A percentile compares a stretch with the other conserved stretches of the same genome.
phyloP scores from a whole-genome alignment of 257 asterid genomes.

The Handroanthus guayacan region DNA sequence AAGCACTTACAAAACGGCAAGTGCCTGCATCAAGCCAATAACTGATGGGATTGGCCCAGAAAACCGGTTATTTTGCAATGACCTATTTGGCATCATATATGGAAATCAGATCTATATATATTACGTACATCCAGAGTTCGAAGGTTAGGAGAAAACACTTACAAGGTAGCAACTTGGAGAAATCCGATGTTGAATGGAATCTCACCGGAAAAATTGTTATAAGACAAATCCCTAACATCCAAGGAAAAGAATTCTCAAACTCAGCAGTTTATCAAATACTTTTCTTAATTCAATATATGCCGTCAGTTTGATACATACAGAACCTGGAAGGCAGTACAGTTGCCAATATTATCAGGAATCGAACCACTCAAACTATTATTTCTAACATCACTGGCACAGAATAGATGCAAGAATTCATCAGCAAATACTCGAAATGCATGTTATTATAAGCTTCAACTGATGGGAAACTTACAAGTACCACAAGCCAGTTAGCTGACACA shows the following conservation, averaged over 20 bases:
- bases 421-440: neutral
- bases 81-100: constrained; percentile 32
- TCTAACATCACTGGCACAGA: constrained; percentile 78
- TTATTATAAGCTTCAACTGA: neutral
- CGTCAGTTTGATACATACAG: constrained; percentile 69
- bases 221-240: constrained; percentile 82
- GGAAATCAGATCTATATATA: neutral
- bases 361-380: constrained; percentile 92
- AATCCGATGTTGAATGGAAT: constrained; percentile 97
- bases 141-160: constrained; percentile 40
- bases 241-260: neutral
- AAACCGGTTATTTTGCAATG: constrained; percentile 69
- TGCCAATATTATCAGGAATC: constrained; percentile 85
- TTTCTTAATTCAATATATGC: neutral
- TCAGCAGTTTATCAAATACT: neutral
- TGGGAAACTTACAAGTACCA: constrained; percentile 96
- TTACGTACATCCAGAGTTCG: neutral
- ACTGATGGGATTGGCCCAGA: constrained; percentile 89
- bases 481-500: constrained; percentile 93
- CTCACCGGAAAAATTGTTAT: constrained; percentile 77
- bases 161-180: constrained; percentile 99
- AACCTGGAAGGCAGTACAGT: constrained; percentile 97
- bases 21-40: constrained; percentile 98
- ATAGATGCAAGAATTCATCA: neutral
- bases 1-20: constrained; percentile 87